Base-by-base conservation (phyloP, 2,329 filamentous ascomycete species). In the Trichoderma sp. region DNA sequence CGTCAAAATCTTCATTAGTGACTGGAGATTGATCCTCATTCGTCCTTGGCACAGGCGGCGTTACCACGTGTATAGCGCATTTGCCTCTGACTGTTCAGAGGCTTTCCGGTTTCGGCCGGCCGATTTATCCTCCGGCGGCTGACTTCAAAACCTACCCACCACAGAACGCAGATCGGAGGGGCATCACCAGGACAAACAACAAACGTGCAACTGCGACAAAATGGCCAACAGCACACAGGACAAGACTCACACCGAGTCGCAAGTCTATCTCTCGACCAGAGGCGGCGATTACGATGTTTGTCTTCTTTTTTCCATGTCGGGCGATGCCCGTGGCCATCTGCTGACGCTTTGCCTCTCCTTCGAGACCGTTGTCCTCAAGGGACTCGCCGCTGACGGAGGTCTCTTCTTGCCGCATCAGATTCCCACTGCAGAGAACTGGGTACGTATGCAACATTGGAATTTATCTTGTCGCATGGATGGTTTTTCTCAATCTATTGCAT, bases 321-420 rank as follows among this genome's bases (percentile, higher is more conserved):
- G 11, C 35, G 18, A 62, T n/a, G 9, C 35, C 35, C n/a, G 18
- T 27, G 21, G 6, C 53, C 6, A 7, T n/a, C 7, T 38, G 16
- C 53, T 68, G 24, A 68, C 24, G 1, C n/a, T 31, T 38, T 79
- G 7, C 6, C 89, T 97, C 79, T 95, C 94, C 71, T 98, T 98
- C 83, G 95, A 98, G 85, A 92, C 95, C 71, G 95, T 95, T 63
- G 95, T 98, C 53, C 88, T 98, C 78, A 97, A 97, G 85, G 95
- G 95, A 62, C 91, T 98, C 75, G 95, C 95, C 75, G 88, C 90
- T 60, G 95, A 98, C 81, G 94, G 95, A 75, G 95, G 95, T 71
- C 91, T 98, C 33, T 98, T 96, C 87, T 93, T 98, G 77, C 95
- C 95, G 59, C 93, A 98, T 82, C 89, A 93, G 78, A 93, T 97